Conservation (phyloP, 2,329 filamentous ascomycete species). For the Chrysoporthe deuterocubensis region DNA sequence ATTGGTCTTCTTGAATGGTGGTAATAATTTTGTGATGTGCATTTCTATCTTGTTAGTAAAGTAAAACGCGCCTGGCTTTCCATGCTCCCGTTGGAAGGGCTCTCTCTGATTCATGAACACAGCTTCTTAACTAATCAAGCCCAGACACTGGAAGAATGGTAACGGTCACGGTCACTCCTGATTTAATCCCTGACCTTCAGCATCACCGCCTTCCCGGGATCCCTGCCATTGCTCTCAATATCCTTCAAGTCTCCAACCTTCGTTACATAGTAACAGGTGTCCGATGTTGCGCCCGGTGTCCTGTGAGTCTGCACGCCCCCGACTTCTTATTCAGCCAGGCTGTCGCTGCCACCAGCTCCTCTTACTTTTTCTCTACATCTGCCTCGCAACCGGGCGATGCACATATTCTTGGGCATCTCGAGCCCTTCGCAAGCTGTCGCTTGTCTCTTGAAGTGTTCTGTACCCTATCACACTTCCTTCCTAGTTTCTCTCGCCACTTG, state of each 20-base stretch:
- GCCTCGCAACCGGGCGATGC: background rate
- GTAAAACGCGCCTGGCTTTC: background rate
- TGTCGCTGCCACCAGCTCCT: background rate
- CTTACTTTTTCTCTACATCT: background rate
- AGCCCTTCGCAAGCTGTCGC: background rate
- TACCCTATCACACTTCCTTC: background rate
- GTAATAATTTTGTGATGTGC: constrained; percentile 3
- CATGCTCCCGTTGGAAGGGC: background rate
- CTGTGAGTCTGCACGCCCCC: background rate
- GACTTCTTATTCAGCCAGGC: background rate
- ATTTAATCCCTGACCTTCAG: background rate
- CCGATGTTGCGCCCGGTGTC: background rate
- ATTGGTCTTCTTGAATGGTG: constrained; percentile 4
- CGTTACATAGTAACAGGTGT: background rate
- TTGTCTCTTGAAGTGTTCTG: background rate
- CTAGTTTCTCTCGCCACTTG: background rate
- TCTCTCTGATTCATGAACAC: constrained; percentile 11
- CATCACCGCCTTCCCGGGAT: background rate
- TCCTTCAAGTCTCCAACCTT: background rate
- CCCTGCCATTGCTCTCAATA: background rate
- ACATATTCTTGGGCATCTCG: background rate
- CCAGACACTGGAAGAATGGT: background rate
- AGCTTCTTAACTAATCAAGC: background rate
- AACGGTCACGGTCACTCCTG: background rate
- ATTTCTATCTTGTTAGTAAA: background rate